Evolutionary conservation across 176 grass and related monocot species (phyloP).

Genomic region (Echinochloa phyllopogon): DNA sequence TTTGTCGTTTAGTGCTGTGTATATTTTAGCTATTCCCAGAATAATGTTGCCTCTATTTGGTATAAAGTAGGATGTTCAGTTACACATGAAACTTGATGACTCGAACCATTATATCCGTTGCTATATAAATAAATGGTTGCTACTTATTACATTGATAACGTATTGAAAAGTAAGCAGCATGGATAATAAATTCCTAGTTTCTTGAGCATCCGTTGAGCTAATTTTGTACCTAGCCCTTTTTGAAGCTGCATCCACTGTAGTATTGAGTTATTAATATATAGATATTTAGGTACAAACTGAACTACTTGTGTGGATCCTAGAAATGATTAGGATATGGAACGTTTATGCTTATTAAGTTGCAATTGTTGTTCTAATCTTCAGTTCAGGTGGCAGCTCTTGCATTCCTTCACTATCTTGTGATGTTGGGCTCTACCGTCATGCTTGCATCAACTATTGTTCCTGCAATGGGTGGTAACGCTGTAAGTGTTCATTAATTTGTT

Average conservation of each 20-base stretch:
- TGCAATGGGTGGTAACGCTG: constrained; percentile 82
- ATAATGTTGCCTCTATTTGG: constrained; percentile 5
- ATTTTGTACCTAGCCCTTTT: background rate
- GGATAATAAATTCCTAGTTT: background rate
- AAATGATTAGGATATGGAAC: constrained; percentile 23
- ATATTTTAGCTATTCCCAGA: background rate
- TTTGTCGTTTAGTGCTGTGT: constrained; percentile 18
- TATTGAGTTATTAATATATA: constrained; percentile 23
- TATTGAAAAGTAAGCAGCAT: constrained; percentile 2
- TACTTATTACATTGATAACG: background rate
- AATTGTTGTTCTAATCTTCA: constrained; percentile 52
- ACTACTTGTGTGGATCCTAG: background rate
- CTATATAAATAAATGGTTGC: background rate
- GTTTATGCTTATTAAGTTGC: constrained; percentile 37
- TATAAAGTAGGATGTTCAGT: background rate
- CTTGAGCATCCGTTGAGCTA: background rate
- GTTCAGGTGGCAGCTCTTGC: constrained; percentile 74
- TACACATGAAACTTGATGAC: constrained; percentile 6
- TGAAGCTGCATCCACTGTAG: constrained; percentile 3
- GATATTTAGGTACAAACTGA: constrained; percentile 8
- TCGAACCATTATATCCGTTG: background rate
- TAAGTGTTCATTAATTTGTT: constrained; percentile 44
- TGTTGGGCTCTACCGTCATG: constrained; percentile 94
- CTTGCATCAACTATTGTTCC: constrained; percentile 80
- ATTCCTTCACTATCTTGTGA: constrained; percentile 95